A percentile compares a stretch with the other conserved stretches of the same genome.
Conservation (phyloP, 306 rosid species). For the Astragalus membranaceus region DNA sequence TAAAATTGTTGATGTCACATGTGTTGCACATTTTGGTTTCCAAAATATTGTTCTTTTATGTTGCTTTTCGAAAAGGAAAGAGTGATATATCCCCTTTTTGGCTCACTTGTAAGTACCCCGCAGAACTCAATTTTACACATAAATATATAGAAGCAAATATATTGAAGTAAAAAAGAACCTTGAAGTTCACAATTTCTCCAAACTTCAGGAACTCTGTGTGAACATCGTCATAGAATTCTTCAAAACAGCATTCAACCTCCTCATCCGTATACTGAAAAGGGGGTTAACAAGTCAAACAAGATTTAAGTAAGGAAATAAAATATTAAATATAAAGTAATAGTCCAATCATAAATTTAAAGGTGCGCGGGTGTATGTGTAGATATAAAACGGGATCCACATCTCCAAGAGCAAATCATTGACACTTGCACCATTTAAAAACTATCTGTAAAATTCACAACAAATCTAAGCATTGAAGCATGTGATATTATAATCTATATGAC, state of each 20-base stretch:
- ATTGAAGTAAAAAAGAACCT: conserved; percentile 50
- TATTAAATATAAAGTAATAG: conserved; percentile 6
- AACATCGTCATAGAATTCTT: conserved; percentile 96
- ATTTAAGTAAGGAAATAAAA: conserved; percentile 10
- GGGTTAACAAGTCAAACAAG: conserved; percentile 28
- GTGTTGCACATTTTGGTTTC: neutral
- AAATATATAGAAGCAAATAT: neutral
- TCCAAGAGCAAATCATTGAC: neutral
- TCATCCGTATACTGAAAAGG: conserved; percentile 79
- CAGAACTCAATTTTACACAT: neutral
- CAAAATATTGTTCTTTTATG: neutral
- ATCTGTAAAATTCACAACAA: neutral
- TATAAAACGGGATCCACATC: neutral
- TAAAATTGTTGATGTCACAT: neutral
- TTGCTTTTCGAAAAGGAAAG: neutral
- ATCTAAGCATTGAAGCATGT: neutral
- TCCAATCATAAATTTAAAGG: neutral
- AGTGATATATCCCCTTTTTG: neutral
- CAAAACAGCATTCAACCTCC: conserved; percentile 70
- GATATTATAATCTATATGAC: neutral
- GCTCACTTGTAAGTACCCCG: neutral
- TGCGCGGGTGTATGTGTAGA: neutral
- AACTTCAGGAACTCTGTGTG: conserved; percentile 94
- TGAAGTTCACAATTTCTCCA: conserved; percentile 93
- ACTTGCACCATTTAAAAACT: neutral